Base-by-base conservation (phyloP, 345 rosid genomes). In the Melaleuca quinquenervia region DNA sequence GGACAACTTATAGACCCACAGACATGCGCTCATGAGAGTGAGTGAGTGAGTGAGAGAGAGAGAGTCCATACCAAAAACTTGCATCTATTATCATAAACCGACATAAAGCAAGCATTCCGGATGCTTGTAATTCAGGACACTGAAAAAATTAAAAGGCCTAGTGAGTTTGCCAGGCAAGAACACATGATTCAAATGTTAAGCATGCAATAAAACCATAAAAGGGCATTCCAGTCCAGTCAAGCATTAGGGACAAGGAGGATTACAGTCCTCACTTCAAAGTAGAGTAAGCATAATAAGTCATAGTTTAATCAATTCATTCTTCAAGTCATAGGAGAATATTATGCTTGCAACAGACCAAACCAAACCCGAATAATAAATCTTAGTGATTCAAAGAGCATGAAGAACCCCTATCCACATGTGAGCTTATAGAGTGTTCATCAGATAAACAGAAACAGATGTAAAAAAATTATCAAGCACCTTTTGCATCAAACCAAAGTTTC, bases 71-170 rank as follows among this genome's bases (percentile, higher is more conserved):
- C 99, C 99, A 97, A 91, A 92, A 97, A 83, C 86, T 88, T 86
- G 98, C 92, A 91, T 97, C 99, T 86, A 96, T 94, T 86, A 96
- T 92, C 99, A 96, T 97, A 89, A 93, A 94, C 86, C 96, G 93
- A 90, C 98, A 95, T 84, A 97, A 89, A 75, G 99, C 98, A 85
- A 97, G 98, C 98, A 97, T 92, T 87, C 93, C 99, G 58, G 98
- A 96, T 86, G 98, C 98, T 90, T 97, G 99, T 70, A 97, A 92
- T 74, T 89, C 94, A 83, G 99, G 96, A 91, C 92, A 91, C 99
- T 93, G 94, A 89, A 84, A 91, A 75, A 48, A 74, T 49, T 84
- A 52, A 53, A 24, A 22, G 82, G 15, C 50, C 22, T 8, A 22
- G 54, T 86, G 49, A 86, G 88, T 51, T 83, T 62, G 8, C 62